Evolutionary conservation across 495 filamentous ascomycete species (phyloP).

Genomic region (Corynascus novoguineensis): DNA sequence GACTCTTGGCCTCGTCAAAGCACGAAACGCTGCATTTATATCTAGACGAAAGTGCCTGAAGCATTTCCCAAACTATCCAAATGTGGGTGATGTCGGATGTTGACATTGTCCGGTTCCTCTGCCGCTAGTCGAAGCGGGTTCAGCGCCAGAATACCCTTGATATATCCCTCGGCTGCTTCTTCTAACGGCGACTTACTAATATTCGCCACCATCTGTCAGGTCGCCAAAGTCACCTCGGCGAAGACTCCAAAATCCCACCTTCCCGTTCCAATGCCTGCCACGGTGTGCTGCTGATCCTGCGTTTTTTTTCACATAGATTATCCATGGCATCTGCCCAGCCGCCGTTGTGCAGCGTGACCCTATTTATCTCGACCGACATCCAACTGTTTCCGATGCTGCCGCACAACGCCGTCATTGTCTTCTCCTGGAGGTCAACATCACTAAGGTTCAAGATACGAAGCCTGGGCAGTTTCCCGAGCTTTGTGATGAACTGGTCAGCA

Average conservation of each 20-base stretch:
- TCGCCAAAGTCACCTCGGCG: not conserved
- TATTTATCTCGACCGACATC: not conserved
- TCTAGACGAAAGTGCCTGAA: too few relatives aligned
- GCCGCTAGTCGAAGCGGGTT: too few relatives aligned
- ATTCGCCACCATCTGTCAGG: too few relatives aligned
- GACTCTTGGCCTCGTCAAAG: too few relatives aligned
- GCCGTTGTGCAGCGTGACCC: not conserved
- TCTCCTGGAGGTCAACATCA: not conserved
- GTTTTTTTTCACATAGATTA: not conserved
- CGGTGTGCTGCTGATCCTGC: not conserved
- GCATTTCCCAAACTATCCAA: too few relatives aligned
- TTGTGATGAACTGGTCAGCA: not conserved
- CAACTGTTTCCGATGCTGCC: not conserved
- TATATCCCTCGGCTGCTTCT: too few relatives aligned
- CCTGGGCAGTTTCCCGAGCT: not conserved
- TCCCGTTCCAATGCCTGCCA: not conserved
- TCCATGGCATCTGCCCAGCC: not conserved
- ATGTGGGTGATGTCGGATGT: too few relatives aligned
- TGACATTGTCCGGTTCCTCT: too few relatives aligned
- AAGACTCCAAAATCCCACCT: not conserved
- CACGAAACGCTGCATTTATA: too few relatives aligned
- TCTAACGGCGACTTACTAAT: too few relatives aligned
- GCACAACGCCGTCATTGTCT: not conserved
- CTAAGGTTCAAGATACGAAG: not conserved
- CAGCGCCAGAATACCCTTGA: too few relatives aligned